A percentile compares a stretch with the other conserved stretches of the same genome.
These are phyloP conservation scores for Iris macrosiphon DNA, from an alignment of 106 monocot genomes.

Conservation along the genomic window DNA sequence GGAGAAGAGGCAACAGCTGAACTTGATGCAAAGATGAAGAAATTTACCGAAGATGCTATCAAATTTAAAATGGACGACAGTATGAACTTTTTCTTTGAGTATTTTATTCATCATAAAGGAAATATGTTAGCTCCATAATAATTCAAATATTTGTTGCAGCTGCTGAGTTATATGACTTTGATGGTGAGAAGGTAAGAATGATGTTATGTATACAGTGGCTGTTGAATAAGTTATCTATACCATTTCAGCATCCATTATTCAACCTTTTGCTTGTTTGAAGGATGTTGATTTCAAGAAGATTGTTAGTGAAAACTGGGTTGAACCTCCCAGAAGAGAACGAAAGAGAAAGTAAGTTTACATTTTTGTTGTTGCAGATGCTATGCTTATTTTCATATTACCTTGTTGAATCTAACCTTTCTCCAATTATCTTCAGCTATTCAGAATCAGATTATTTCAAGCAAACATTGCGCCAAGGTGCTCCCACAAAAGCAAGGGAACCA, in stretches of 20 bases:
- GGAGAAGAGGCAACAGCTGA: slow-evolving; percentile 61
- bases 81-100: slow-evolving; percentile 12
- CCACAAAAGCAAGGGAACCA: slow-evolving; percentile 41
- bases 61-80: slow-evolving; percentile 71
- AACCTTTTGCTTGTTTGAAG: slow-evolving; percentile 10
- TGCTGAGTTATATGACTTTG: slow-evolving; percentile 94
- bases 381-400: background rate
- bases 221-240: background rate
- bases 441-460: slow-evolving; percentile 57
- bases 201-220: background rate
- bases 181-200: slow-evolving; percentile 78
- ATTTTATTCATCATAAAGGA: background rate
- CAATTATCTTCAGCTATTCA: slow-evolving; percentile 24
- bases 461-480: slow-evolving; percentile 44
- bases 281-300: slow-evolving; percentile 42
- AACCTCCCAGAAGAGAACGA: slow-evolving; percentile 40
- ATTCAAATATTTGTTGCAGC: slow-evolving; percentile 33
- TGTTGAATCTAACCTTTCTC: background rate
- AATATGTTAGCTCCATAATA: background rate
- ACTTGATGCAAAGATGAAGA: slow-evolving; percentile 64
- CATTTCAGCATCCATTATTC: background rate
- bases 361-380: background rate
- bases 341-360: slow-evolving; percentile 35
- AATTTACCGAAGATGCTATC: slow-evolving; percentile 63
- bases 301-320: slow-evolving; percentile 50